These are phyloP conservation scores for Pythium guiyangense DNA, from an alignment of 352 stramenopile species.

Conservation along the genomic window DNA sequence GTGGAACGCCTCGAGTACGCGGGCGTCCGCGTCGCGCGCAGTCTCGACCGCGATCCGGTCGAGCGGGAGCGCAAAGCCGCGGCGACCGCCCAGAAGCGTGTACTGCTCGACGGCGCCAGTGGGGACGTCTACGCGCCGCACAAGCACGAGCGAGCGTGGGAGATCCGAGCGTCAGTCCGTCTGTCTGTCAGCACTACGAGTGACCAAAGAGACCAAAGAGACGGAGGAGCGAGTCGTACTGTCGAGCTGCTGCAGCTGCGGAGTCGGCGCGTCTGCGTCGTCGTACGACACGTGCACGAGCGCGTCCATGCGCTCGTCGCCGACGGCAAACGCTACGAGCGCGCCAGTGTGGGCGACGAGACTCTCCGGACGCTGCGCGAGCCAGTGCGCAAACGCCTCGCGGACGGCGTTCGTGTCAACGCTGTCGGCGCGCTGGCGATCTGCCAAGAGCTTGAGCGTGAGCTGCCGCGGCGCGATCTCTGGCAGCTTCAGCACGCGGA, in stretches of 20 bases:
- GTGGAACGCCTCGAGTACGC: conserved; percentile 20
- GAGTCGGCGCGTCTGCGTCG: conserved; percentile 19
- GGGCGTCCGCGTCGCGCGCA: conserved; percentile 18
- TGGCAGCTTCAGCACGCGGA: conserved; percentile 55
- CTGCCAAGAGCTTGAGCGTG: conserved; percentile 21
- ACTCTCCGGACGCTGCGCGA: conserved; percentile 9
- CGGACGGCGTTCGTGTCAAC: conserved; percentile 12
- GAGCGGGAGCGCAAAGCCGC: conserved; percentile 22
- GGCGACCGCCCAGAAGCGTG: conserved; percentile 34
- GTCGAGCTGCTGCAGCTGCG: conserved; percentile 35
- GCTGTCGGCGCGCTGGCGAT: background rate
- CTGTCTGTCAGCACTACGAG: background rate
- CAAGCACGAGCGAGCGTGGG: background rate
- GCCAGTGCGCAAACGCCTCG: conserved; percentile 31
- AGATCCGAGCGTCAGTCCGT: background rate
- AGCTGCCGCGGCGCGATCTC: conserved; percentile 28
- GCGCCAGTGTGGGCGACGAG: conserved; percentile 28
- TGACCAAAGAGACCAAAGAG: too few species aligned
- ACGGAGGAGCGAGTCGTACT: conserved; percentile 20
- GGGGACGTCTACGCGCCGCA: conserved; percentile 34
- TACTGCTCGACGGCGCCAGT: conserved; percentile 56
- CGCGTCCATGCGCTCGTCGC: conserved; percentile 17
- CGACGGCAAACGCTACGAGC: conserved; percentile 17
- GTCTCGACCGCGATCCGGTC: conserved; percentile 28
- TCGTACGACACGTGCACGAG: conserved; percentile 40